Evolutionary conservation across 2,329 filamentous ascomycete genomes (phyloP), one percentile per base, ranked within the genome.

Genomic region (Colletotrichum sp.): DNA sequence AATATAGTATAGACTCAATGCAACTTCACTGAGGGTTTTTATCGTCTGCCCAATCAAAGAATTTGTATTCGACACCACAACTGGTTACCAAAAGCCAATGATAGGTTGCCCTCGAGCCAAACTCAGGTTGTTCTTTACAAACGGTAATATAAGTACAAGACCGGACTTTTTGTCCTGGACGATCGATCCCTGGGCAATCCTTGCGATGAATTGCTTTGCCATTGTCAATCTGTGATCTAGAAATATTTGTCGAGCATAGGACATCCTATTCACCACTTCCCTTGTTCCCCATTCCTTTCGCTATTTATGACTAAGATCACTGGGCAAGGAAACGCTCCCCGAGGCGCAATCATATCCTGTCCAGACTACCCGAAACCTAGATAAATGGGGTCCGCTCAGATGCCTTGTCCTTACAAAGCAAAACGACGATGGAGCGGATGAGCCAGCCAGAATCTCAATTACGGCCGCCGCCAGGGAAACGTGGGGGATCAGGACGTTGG

Each of bases 161-260:
- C 18, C 38, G 1, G 8, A 6, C 8, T 43, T n/a, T 43, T 1
- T 1, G 18, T 43, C 9, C 38, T 6, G 0, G 18, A 6, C 38
- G 0, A n/a, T n/a, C 8, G 0, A 18, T 10, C 3, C 18, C 38
- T 43, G 1, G 5, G 3, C 38, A 5, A 43, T 43, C 3, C 16
- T 43, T n/a, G 16, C 6, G 34, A 36, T 36, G 34, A 36, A 8
- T 36, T 36, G 34, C 34, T 36, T n/a, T n/a, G 16, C 38, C 1
- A 43, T n/a, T n/a, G 38, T 43, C 38, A 2, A n/a, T 43, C 38
- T 43, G 9, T 38, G 15, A 18, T 38, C 15, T 18, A 18, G 36
- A 38, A 38, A 38, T 2, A 2, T 18, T 3, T 0, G 7, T 18
- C 15, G 2, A 38, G 36, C 36, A 5, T 2, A 5, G 7, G 36